Evolutionary conservation across 164 flowering plant genomes (phyloP).

Genomic region (Amborella trichopoda): DNA sequence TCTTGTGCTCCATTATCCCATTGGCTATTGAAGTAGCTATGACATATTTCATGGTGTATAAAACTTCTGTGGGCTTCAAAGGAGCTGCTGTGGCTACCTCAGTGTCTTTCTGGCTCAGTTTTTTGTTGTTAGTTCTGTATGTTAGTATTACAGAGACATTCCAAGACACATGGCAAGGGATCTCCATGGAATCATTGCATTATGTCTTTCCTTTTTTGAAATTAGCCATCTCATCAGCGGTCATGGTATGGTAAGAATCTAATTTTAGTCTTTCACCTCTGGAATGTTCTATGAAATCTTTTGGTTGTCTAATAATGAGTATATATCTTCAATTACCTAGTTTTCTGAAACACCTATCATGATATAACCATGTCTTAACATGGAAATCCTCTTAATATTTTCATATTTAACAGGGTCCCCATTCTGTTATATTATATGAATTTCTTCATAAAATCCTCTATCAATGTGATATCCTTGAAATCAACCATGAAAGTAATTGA

Average conservation of each 20-base stretch:
- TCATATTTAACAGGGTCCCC: no score
- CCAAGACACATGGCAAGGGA: constrained; percentile 61
- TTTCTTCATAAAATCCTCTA: no score
- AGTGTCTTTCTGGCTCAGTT: constrained; percentile 60
- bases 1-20: constrained; percentile 48
- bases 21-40: constrained; percentile 49
- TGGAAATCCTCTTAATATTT: no score
- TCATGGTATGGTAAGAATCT: constrained; percentile 95
- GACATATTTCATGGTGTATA: constrained; percentile 37
- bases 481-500: no score
- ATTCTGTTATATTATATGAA: no score
- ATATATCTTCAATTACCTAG: no score
- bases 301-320: no score
- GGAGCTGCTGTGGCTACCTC: constrained; percentile 74
- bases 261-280: no score
- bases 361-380: no score
- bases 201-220: constrained; percentile 36
- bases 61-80: constrained; percentile 34
- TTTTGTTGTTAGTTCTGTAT: constrained; percentile 38
- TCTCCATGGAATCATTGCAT: constrained; percentile 38
- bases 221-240: constrained; percentile 78
- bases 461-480: no score
- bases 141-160: constrained; percentile 33
- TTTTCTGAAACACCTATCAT: no score
- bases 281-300: no score